Conservation (phyloP, 495 filamentous ascomycete species). For the Glarea lozoyensis region DNA sequence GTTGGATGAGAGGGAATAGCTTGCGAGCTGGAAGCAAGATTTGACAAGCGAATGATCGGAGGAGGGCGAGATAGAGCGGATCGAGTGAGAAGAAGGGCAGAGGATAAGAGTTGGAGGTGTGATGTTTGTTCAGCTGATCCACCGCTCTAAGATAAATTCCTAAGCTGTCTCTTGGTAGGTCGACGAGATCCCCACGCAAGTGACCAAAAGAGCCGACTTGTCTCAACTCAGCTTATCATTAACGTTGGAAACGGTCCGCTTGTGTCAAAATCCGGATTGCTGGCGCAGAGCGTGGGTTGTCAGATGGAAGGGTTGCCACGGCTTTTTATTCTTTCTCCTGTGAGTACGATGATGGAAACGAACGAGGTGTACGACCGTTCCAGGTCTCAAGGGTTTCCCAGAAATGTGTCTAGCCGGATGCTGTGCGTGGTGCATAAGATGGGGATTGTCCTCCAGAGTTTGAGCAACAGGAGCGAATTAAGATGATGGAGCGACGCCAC, state of each 20-base stretch:
- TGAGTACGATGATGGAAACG: background rate
- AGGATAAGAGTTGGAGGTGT: background rate
- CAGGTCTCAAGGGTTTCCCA: background rate
- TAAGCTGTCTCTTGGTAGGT: background rate
- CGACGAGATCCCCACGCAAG: conserved; percentile 3
- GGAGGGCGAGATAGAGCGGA: background rate
- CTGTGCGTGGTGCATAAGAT: conserved; percentile 17
- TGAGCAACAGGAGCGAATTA: too few species aligned
- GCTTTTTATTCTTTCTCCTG: conserved; percentile 6
- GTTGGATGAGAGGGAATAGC: too few species aligned
- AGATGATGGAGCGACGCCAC: too few species aligned
- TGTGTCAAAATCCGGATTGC: background rate
- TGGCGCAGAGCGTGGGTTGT: background rate
- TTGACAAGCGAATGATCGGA: background rate
- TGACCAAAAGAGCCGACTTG: background rate
- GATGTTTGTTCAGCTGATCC: conserved; percentile 7
- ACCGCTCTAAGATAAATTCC: background rate
- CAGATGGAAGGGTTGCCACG: background rate
- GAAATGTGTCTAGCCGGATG: conserved; percentile 7
- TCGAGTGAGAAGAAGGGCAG: background rate
- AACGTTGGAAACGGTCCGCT: too few species aligned
- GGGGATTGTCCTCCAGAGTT: too few species aligned
- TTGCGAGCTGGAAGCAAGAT: background rate
- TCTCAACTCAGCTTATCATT: conserved; percentile 13
- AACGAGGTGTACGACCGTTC: conserved; percentile 4